phyloP scores from a whole-genome alignment of 768 basidiomycete species.

The Agrocybe pediades region DNA sequence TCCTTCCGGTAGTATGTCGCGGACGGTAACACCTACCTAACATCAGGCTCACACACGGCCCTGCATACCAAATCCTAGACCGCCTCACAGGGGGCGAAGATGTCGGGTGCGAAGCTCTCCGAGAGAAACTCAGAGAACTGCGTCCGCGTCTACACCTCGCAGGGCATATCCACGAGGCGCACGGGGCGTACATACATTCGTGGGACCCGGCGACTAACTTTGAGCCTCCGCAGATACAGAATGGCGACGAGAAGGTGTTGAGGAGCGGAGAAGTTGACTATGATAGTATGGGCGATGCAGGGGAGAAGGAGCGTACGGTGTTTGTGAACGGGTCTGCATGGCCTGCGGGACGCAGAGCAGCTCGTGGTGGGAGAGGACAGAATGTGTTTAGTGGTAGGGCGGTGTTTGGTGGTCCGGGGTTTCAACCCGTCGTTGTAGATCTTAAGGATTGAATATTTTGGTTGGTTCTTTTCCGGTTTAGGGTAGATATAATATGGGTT shows the following conservation, averaged over 20 bases:
- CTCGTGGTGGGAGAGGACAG: constrained; percentile 4
- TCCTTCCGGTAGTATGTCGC: neutral
- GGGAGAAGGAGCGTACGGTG: constrained; percentile 24
- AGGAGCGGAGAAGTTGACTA: neutral
- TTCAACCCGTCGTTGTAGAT: constrained; percentile 17
- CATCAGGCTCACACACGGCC: constrained; percentile 55
- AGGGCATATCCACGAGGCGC: constrained; percentile 58
- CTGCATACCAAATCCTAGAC: constrained; percentile 53
- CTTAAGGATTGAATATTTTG: constrained; percentile 5
- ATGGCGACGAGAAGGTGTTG: neutral
- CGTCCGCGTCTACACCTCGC: constrained; percentile 48
- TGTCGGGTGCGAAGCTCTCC: constrained; percentile 54
- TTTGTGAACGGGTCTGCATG: constrained; percentile 46
- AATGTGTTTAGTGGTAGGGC: constrained; percentile 9
- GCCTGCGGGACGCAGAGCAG: constrained; percentile 25
- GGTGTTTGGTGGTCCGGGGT: constrained; percentile 34
- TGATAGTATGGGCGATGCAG: neutral
- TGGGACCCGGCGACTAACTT: neutral
- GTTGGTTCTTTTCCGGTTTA: no score
- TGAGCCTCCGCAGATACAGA: neutral
- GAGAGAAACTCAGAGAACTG: constrained; percentile 35
- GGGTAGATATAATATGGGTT: no score
- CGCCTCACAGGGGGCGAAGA: constrained; percentile 30
- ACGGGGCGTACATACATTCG: constrained; percentile 1
- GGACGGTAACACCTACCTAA: neutral